Evolutionary conservation across 352 stramenopile genomes (phyloP).

Genomic region (Pythium volutum): DNA sequence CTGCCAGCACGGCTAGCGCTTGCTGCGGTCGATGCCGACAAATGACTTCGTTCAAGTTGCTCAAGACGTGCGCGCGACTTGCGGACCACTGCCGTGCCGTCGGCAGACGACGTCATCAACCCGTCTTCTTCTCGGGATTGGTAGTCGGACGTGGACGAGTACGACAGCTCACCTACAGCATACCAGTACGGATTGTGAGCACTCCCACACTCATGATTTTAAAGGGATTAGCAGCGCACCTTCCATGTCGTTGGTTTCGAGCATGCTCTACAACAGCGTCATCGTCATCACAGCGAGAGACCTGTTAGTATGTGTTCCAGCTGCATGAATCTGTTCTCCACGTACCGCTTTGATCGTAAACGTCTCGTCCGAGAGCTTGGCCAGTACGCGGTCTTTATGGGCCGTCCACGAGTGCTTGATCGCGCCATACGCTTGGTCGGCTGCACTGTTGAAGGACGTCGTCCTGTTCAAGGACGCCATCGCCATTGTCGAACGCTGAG

Average conservation of each 20-base stretch:
- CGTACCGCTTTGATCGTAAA: constrained; percentile 76
- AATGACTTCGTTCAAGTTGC: constrained; percentile 46
- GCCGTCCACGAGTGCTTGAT: constrained; percentile 63
- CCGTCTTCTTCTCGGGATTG: constrained; percentile 30
- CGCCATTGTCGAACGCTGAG: neutral
- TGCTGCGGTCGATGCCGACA: constrained; percentile 4
- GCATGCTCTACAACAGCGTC: constrained; percentile 44
- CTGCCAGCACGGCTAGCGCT: constrained; percentile 9
- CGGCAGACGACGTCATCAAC: constrained; percentile 1
- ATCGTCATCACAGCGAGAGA: neutral
- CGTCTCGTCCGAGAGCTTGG: constrained; percentile 57
- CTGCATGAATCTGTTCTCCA: neutral
- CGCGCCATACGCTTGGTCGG: constrained; percentile 20
- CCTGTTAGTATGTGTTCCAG: neutral
- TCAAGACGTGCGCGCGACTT: constrained; percentile 70
- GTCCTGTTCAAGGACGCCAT: too few relatives aligned
- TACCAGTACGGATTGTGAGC: neutral
- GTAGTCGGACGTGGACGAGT: constrained; percentile 36
- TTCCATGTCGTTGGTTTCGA: constrained; percentile 69
- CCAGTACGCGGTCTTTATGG: constrained; percentile 65
- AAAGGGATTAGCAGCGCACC: constrained; percentile 19
- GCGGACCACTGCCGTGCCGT: constrained; percentile 46
- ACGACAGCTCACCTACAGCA: constrained; percentile 40
- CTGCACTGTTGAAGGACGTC: neutral
- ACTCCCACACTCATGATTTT: neutral